Evolutionary conservation across 306 rosid species (phyloP).

Genomic region (Dalbergia cochinchinensis): DNA sequence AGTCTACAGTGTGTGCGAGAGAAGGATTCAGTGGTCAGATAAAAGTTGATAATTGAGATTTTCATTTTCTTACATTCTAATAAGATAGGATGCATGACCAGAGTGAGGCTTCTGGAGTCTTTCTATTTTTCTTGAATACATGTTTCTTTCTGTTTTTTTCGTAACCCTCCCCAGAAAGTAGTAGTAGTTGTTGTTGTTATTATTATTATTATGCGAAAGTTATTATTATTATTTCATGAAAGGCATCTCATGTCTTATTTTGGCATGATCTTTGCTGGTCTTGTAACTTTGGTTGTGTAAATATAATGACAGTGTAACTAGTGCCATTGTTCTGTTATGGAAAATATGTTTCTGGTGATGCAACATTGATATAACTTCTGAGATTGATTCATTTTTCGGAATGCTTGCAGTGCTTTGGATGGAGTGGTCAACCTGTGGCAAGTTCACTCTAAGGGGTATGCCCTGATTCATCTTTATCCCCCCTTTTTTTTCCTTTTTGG

Average conservation of each 20-base stretch:
- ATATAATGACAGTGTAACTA: constrained; percentile 17
- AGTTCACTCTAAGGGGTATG: constrained; percentile 88
- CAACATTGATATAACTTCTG: constrained; percentile 14
- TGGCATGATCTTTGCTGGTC: constrained; percentile 16
- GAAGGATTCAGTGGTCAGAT: background rate
- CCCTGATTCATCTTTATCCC: constrained; percentile 10
- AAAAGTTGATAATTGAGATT: background rate
- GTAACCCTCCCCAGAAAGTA: constrained; percentile 2
- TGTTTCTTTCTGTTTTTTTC: background rate
- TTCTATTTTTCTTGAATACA: constrained; percentile 13
- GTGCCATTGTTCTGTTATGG: constrained; percentile 22
- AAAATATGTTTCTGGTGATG: constrained; percentile 31
- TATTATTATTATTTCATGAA: background rate
- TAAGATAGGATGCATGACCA: background rate
- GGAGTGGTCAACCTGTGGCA: constrained; percentile 92
- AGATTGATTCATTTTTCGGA: constrained; percentile 51
- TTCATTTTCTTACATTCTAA: background rate
- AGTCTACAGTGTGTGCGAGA: background rate
- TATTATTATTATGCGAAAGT: background rate
- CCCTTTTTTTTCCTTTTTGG: background rate
- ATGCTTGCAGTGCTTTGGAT: constrained; percentile 91
- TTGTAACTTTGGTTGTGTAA: constrained; percentile 16
- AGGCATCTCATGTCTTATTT: constrained; percentile 2
- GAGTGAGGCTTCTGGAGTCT: background rate
- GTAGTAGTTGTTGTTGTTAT: background rate